These are phyloP conservation scores for Suillus spraguei DNA, from an alignment of 768 basidiomycete species.

Conservation along the genomic window DNA sequence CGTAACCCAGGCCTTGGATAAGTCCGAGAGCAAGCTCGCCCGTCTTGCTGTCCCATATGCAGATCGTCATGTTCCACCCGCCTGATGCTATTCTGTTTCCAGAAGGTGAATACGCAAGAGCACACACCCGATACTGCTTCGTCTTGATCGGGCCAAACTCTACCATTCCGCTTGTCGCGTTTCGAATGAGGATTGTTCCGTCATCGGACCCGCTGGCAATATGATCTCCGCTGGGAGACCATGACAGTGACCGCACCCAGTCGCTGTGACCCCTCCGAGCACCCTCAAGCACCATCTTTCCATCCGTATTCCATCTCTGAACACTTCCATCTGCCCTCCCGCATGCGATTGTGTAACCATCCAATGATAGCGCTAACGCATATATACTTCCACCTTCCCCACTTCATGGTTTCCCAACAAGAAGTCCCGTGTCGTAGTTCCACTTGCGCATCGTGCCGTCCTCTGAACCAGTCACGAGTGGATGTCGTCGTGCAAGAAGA, in stretches of 20 bases:
- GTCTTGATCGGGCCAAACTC: background rate
- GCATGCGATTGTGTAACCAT: background rate
- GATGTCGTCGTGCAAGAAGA: background rate
- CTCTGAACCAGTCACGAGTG: background rate
- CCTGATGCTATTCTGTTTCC: background rate
- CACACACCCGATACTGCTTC: background rate
- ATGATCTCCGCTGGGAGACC: background rate
- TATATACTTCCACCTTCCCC: background rate
- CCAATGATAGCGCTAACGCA: background rate
- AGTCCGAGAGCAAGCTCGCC: background rate
- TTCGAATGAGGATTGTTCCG: constrained; percentile 1
- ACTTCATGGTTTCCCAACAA: background rate
- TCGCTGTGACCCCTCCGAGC: background rate
- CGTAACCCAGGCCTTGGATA: background rate
- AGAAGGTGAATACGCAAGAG: constrained; percentile 1
- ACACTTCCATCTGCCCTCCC: background rate
- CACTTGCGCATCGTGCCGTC: constrained; percentile 3
- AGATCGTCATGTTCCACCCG: background rate
- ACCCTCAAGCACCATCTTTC: background rate
- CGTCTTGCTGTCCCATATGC: background rate
- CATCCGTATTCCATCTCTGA: background rate
- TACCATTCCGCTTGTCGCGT: background rate
- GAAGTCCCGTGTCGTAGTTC: background rate
- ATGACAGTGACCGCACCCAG: background rate
- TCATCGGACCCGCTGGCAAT: constrained; percentile 1